phyloP scores from a whole-genome alignment of 805 yeast genomes.

The Wickerhamomyces chaumierensis region DNA sequence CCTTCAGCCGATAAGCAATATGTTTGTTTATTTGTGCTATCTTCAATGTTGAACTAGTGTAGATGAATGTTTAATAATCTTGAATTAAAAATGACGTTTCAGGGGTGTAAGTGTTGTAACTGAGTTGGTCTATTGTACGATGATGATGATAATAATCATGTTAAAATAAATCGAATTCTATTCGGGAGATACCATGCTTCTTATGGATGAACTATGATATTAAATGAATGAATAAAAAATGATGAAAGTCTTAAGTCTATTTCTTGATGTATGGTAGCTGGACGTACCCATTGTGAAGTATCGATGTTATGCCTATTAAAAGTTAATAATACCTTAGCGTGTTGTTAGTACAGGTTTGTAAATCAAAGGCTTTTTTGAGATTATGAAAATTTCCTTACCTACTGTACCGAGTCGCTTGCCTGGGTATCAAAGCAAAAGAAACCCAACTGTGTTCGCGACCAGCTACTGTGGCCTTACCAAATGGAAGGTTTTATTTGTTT shows the following conservation, averaged over 20 bases:
- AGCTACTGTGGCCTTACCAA: background rate
- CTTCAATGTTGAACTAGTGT: too few relatives aligned
- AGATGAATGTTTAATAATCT: too few relatives aligned
- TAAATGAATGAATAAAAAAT: too few relatives aligned
- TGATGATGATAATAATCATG: too few relatives aligned
- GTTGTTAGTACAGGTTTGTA: background rate
- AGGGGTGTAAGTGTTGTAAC: too few relatives aligned
- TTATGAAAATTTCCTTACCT: background rate
- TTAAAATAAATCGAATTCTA: background rate
- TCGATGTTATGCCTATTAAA: conserved; percentile 9
- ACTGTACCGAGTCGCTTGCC: background rate
- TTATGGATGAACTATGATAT: background rate
- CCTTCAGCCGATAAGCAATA: too few relatives aligned
- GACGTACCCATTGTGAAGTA: conserved; percentile 31
- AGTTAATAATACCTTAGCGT: background rate
- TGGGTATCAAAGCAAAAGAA: too few relatives aligned
- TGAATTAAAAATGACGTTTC: too few relatives aligned
- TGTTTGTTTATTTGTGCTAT: too few relatives aligned
- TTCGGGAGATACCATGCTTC: too few relatives aligned
- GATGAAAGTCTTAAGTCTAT: background rate
- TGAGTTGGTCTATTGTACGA: too few relatives aligned
- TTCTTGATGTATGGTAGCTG: background rate
- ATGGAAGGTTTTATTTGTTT: too few relatives aligned
- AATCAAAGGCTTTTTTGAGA: background rate
- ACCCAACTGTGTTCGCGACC: background rate